Base-by-base conservation (phyloP, 768 basidiomycete genomes). In the Mrakia gelida region DNA sequence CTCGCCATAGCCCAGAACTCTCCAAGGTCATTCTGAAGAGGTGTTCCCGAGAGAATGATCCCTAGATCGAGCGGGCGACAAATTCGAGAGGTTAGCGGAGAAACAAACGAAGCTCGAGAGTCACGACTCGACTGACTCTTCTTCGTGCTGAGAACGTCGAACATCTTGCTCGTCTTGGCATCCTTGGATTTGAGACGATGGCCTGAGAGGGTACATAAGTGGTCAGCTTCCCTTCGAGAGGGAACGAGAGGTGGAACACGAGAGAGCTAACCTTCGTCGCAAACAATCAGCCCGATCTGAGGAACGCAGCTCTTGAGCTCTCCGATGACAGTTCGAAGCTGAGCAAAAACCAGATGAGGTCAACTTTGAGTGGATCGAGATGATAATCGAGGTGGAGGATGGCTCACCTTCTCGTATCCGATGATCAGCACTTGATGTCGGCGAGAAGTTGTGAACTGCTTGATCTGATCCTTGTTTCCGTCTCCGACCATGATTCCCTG, bases 1-100 rank as follows among this genome's bases (percentile, higher is more conserved):
- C 38, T 81, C 88, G 94, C 95, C 96, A 98, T 98, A 6, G 94
- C 89, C 84, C 97, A 96, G 82, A 96, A 96, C 84, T 99, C 97
- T 80, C 91, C 87, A 41, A 99, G 85, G 83, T 98, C 94, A 84
- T 99, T 99, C 83, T 98, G 97, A 61, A 99, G 92, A 0, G 97
- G 97, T 0, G 97, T 99, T 45, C 97, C 97, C 0, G 95, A 95
- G 5, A 99, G 87, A 54, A 99, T 72, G 65, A 79, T 54, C 18
- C 77, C 73, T 79, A 21, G 0, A 21, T 18, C 54, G n/a, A 15
- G 30, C 54, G n/a, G 3, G 30, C 54, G 18, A 52, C 2, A 7
- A 52, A 7, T 15, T 15, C 49, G 49, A 52, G 18, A 52, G 34
- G 21, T 10, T 30, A 56, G 11, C 34, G 54, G 71, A 34, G 54